Evolutionary conservation across 139 green algal genomes (phyloP).

Genomic region (Limnomonas spitsbergensis): DNA sequence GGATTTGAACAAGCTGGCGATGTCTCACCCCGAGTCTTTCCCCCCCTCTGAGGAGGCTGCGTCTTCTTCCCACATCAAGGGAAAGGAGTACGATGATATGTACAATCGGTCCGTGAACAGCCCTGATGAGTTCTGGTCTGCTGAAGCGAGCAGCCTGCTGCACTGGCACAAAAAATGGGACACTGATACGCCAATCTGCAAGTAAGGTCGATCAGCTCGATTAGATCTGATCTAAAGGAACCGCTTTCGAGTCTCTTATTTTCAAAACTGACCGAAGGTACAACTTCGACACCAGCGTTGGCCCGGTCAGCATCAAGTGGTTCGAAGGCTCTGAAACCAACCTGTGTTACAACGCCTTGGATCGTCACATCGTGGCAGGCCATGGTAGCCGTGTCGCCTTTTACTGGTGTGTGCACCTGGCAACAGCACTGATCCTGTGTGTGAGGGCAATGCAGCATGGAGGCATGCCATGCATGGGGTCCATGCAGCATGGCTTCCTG

Average conservation of each 20-base stretch:
- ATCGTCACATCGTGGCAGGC: constrained; percentile 53
- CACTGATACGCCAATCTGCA: neutral
- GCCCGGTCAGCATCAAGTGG: constrained; percentile 1
- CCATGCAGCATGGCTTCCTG: constrained; percentile 68
- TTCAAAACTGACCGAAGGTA: neutral
- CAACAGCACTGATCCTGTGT: neutral
- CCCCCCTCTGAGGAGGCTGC: neutral
- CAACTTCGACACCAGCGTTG: constrained; percentile 17
- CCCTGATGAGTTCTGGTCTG: neutral
- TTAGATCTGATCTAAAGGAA: neutral
- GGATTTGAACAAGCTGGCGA: too few relatives aligned
- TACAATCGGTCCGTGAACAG: neutral
- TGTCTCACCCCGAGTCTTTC: neutral
- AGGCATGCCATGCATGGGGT: constrained; percentile 65
- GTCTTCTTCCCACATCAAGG: neutral
- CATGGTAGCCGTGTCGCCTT: constrained; percentile 49
- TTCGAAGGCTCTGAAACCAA: constrained; percentile 11
- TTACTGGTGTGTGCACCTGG: constrained; percentile 41
- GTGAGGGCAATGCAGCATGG: constrained; percentile 27
- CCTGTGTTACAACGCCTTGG: constrained; percentile 34
- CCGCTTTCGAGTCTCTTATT: neutral
- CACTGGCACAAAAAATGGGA: neutral
- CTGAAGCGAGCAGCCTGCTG: neutral
- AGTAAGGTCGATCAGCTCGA: neutral
- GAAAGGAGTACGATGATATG: neutral